Base-by-base conservation (phyloP, 768 basidiomycete species). In the Lactifluus volemus region DNA sequence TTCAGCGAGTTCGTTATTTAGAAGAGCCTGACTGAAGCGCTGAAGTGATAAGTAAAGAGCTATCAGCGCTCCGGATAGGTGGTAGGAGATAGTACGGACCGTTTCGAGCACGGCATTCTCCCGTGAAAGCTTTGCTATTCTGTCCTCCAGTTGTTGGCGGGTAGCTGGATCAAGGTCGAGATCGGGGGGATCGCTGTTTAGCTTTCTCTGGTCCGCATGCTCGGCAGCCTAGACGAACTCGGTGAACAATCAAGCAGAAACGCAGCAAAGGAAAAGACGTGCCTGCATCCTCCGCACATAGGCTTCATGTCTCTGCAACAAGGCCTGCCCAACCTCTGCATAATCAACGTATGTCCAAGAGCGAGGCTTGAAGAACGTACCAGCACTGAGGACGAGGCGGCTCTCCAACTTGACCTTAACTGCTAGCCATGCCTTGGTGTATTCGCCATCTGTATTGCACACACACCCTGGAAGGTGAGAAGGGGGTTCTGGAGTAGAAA, bases 301-400 rank as follows among this genome's bases (percentile, higher is more conserved):
- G 3, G 88, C 89, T 74, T 95, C 93, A 70, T 95, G 92, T 61
- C 86, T 78, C 68, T 89, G 84, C 51, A 97, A 72, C 50, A 97
- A 74, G 4, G 94, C 93, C 72, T 93, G 90, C 12, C 93, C 93
- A 32, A 96, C 86, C 78, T 95, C 92, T 92, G 59, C 49, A 9
- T 63, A 42, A 41, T 52, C 49, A 39, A 32, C 38, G 53, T 30
- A n/a, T 42, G 15, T 12, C 10, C 36, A 15, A 55, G 25, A 15
- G 15, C 44, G 44, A 45, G 30, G 36, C 4, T 45, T 17, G 38
- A 21, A 17, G 32, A 38, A 78, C 87, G 68, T 68, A 94, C 93
- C 92, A 68, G 91, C 93, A 70, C 92, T 92, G 58, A 96, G 78
- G 59, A 86, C 82, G 63, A 97, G 76, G 58, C 89, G 77, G 61